Conservation (phyloP, 2,329 filamentous ascomycete genomes). For the Alternaria novae-zelandiae region DNA sequence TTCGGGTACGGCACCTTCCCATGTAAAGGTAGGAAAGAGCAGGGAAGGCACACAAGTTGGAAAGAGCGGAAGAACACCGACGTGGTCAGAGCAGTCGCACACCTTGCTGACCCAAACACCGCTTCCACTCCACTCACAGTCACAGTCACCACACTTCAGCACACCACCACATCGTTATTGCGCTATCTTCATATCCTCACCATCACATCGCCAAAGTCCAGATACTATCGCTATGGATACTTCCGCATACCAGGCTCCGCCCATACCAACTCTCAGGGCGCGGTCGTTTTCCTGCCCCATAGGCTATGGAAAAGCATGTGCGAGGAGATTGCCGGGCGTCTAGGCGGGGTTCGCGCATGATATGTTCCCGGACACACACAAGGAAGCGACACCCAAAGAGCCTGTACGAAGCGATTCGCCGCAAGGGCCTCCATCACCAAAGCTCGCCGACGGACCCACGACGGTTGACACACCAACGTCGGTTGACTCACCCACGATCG, state of each 20-base stretch:
- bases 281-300: not conserved
- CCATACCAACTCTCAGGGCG: not conserved
- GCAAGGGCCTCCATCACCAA: not conserved
- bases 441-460: not conserved
- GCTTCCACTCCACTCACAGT: not conserved
- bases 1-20: not conserved
- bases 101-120: not conserved
- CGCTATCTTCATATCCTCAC: not conserved
- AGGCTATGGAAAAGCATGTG: not conserved
- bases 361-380: not conserved
- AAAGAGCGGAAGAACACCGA: not conserved
- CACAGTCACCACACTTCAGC: not conserved
- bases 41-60: not conserved
- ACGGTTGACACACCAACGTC: not conserved
- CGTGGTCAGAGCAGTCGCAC: not conserved
- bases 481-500: not conserved
- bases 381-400: not conserved
- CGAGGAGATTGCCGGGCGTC: not conserved
- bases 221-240: not conserved
- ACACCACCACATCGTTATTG: not conserved
- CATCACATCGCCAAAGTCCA: not conserved
- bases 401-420: not conserved
- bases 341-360: not conserved
- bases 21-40: not conserved
- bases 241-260: not conserved